A percentile compares a stretch with the other conserved stretches of the same genome.
Conservation (phyloP, 495 filamentous ascomycete species). For the Neohortaea acidophila region DNA sequence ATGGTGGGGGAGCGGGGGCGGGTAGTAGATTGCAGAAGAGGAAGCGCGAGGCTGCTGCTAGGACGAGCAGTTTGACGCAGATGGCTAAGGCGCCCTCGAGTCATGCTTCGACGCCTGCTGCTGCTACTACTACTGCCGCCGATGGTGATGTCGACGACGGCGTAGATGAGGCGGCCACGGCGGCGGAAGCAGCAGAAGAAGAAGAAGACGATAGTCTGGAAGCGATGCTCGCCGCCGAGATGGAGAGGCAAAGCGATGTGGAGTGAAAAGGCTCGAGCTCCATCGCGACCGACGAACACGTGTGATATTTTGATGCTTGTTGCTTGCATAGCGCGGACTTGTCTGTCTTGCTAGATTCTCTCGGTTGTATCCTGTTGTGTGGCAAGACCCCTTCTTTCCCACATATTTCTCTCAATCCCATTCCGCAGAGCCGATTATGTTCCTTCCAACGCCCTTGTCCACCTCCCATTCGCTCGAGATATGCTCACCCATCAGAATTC, state of each 20-base stretch:
- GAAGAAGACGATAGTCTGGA: constrained; percentile 13
- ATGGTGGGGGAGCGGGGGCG: constrained; percentile 18
- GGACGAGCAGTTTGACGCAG: constrained; percentile 30
- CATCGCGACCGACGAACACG: too few relatives aligned
- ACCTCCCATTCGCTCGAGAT: too few relatives aligned
- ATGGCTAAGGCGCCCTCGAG: neutral
- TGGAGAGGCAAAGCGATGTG: constrained; percentile 7
- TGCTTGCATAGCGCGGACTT: too few relatives aligned
- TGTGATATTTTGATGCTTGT: too few relatives aligned
- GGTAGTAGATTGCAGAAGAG: constrained; percentile 26
- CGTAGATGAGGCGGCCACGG: neutral
- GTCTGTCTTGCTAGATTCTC: too few relatives aligned
- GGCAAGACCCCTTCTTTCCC: too few relatives aligned
- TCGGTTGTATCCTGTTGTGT: too few relatives aligned
- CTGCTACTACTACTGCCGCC: neutral
- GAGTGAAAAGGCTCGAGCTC: neutral
- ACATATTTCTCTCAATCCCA: too few relatives aligned
- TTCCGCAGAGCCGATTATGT: too few relatives aligned
- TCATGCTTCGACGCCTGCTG: neutral
- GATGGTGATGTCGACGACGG: constrained; percentile 2
- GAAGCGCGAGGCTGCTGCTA: constrained; percentile 28
- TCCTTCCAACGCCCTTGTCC: too few relatives aligned
- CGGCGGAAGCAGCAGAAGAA: neutral
- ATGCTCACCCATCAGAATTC: too few relatives aligned
- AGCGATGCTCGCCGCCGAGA: constrained; percentile 14